A percentile compares a stretch with the other conserved stretches of the same genome.
These are phyloP conservation scores for Thielaviopsis populi DNA, from an alignment of 2,329 filamentous ascomycete species.

Conservation along the genomic window DNA sequence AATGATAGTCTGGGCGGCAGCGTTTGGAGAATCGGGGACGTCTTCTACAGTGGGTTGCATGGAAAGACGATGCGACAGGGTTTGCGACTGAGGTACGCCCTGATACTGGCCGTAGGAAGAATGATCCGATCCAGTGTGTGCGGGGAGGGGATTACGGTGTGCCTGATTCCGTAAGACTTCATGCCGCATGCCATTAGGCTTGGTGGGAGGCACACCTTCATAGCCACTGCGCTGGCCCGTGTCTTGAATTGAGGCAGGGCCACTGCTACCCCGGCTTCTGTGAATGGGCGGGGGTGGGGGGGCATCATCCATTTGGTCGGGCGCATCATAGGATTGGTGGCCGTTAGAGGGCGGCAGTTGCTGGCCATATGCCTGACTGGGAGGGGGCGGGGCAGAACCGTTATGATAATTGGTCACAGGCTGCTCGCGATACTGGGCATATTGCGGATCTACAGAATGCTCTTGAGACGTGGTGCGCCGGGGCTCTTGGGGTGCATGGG, in stretches of 20 bases:
- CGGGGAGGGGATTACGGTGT: constrained; percentile 34
- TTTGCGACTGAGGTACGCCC: not conserved
- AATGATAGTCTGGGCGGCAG: constrained; percentile 9
- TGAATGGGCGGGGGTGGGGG: constrained; percentile 43
- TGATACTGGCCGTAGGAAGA: not conserved
- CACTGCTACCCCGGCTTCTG: constrained; percentile 23
- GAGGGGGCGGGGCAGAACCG: not conserved
- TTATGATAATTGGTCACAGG: not conserved
- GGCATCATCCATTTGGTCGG: constrained; percentile 34
- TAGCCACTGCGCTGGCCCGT: constrained; percentile 21
- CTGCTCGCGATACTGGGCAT: not conserved
- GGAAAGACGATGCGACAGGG: constrained; percentile 28
- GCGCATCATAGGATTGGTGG: constrained; percentile 37
- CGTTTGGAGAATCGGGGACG: constrained; percentile 37
- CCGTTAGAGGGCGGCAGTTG: constrained; percentile 23
- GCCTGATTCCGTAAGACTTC: constrained; percentile 44
- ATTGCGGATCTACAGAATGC: not conserved
- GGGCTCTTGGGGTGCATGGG: not conserved
- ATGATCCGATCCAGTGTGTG: constrained; percentile 27
- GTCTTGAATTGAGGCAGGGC: constrained; percentile 3
- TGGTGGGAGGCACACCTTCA: constrained; percentile 28
- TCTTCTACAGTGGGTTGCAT: constrained; percentile 52
- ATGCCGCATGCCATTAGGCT: constrained; percentile 38
- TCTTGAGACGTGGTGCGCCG: not conserved
- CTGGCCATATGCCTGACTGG: not conserved